phyloP scores from a whole-genome alignment of 768 basidiomycete genomes.

The Podaxis rugospora region DNA sequence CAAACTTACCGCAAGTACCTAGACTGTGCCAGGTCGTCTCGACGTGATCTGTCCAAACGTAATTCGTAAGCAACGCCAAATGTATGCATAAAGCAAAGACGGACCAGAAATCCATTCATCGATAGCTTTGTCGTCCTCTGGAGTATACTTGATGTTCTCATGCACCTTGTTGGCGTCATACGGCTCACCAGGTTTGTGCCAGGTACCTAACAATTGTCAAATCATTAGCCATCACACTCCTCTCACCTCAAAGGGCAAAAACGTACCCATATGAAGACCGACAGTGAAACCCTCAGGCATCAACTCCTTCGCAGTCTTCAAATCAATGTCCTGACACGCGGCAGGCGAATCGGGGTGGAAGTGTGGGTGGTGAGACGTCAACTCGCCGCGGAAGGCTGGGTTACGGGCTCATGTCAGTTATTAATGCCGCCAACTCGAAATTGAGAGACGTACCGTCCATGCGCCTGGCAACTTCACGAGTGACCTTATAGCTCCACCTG shows the following conservation, averaged over 20 bases:
- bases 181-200: conserved; percentile 40
- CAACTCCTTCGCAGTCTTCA: conserved; percentile 60
- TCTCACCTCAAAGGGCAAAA: not conserved
- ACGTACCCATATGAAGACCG: conserved; percentile 66
- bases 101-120: conserved; percentile 60
- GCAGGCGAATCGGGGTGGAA: conserved; percentile 70
- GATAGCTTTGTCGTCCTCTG: conserved; percentile 68
- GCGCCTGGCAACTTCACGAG: conserved; percentile 63
- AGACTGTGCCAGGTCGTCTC: conserved; percentile 78
- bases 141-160: conserved; percentile 60
- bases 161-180: conserved; percentile 55
- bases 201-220: conserved; percentile 36
- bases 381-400: conserved; percentile 64
- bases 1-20: conserved; percentile 43
- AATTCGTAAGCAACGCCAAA: conserved; percentile 15
- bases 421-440: not conserved
- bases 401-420: not conserved
- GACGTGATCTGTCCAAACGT: conserved; percentile 55
- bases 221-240: conserved; percentile 27
- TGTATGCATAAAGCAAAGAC: conserved; percentile 4
- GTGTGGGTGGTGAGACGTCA: conserved; percentile 69
- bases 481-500: conserved; percentile 77
- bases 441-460: conserved; percentile 52
- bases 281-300: conserved; percentile 58
- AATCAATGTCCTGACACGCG: conserved; percentile 57